Evolutionary conservation across 805 yeast genomes (phyloP).

Genomic region (Yarrowia deformans): DNA sequence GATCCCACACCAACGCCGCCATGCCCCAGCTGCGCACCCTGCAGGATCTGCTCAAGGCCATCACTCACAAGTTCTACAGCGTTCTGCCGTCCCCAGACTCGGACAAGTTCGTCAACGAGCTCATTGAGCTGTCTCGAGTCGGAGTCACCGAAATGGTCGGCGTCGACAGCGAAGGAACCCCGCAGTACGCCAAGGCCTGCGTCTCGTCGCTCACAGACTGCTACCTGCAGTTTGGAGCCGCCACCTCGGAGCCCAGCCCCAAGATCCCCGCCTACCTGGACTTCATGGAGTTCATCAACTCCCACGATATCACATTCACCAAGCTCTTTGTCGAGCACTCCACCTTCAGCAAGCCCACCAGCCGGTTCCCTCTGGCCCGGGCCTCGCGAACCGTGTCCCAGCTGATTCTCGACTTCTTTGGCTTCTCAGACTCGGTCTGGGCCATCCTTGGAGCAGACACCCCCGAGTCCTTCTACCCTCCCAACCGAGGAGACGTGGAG

Average conservation of each 20-base stretch:
- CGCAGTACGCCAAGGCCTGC: conserved; percentile 43
- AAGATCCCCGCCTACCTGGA: conserved; percentile 46
- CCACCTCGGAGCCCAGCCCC: conserved; percentile 26
- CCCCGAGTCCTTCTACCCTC: conserved; percentile 38
- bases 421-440: conserved; percentile 30
- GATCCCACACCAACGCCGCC: conserved; percentile 42
- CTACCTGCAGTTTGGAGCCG: conserved; percentile 6
- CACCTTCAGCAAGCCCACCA: conserved; percentile 42
- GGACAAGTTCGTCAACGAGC: conserved; percentile 38
- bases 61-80: conserved; percentile 41
- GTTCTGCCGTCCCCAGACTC: conserved; percentile 39
- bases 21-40: conserved; percentile 44
- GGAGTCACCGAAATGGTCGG: conserved; percentile 43
- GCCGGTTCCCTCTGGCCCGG: conserved; percentile 44
- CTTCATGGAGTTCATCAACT: conserved; percentile 44
- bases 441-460: conserved; percentile 13
- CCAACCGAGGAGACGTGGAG: conserved; percentile 36
- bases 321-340: conserved; percentile 45
- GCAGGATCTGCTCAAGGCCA: conserved; percentile 45
- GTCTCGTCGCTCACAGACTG: conserved; percentile 40
- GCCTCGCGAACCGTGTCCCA: conserved; percentile 45
- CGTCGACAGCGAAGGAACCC: conserved; percentile 22
- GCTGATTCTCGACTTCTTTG: conserved; percentile 33
- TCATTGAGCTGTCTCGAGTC: conserved; percentile 40
- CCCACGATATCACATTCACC: conserved; percentile 43